Conservation (phyloP, 306 rosid species). For the Abrus precatorius region DNA sequence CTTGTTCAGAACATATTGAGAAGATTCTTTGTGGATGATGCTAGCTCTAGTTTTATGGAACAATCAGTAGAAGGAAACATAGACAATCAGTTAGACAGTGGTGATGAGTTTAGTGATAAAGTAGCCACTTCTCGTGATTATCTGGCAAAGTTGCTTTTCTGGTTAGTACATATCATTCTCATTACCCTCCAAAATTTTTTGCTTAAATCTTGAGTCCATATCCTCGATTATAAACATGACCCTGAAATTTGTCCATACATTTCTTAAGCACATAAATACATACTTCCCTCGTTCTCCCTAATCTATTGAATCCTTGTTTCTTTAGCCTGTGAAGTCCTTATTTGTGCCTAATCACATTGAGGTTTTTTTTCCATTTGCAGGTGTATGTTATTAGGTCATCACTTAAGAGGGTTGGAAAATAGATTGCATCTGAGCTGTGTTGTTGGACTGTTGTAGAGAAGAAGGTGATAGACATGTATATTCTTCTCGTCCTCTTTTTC, state of each 20-base stretch:
- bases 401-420: slow-evolving; percentile 96
- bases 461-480: slow-evolving; percentile 61
- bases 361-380: slow-evolving; percentile 57
- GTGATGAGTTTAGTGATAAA: slow-evolving; percentile 59
- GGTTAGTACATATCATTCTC: slow-evolving; percentile 64
- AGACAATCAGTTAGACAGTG: slow-evolving; percentile 52
- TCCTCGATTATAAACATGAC: slow-evolving; percentile 9
- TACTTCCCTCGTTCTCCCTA: not conserved
- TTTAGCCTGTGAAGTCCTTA: not conserved
- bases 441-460: slow-evolving; percentile 81
- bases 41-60: slow-evolving; percentile 56
- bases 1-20: slow-evolving; percentile 79
- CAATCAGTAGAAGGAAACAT: slow-evolving; percentile 53
- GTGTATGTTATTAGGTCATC: slow-evolving; percentile 99
- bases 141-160: slow-evolving; percentile 96
- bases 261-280: not conserved
- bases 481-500: slow-evolving; percentile 58
- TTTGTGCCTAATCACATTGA: slow-evolving; percentile 10
- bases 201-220: not conserved
- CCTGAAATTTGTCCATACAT: not conserved
- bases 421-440: slow-evolving; percentile 91
- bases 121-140: slow-evolving; percentile 85
- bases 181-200: slow-evolving; percentile 16
- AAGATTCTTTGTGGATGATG: slow-evolving; percentile 66
- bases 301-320: not conserved